phyloP scores from a whole-genome alignment of 2,329 filamentous ascomycete species.

The Juglanconis sp. region DNA sequence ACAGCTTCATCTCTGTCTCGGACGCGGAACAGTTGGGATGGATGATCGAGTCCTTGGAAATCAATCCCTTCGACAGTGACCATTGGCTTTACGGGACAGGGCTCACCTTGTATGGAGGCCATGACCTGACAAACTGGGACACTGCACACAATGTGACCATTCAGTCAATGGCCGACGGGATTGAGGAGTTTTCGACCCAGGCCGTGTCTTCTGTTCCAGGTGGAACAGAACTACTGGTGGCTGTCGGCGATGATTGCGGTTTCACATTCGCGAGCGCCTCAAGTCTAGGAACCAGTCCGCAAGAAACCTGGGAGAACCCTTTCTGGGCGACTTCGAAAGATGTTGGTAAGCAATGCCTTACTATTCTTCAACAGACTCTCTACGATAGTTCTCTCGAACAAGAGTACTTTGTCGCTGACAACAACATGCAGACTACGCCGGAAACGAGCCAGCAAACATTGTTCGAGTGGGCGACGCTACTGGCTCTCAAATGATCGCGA shows the following conservation, averaged over 20 bases:
- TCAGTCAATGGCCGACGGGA: conserved; percentile 49
- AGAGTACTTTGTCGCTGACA: not conserved
- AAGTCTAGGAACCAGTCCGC: conserved; percentile 39
- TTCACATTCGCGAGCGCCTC: conserved; percentile 42
- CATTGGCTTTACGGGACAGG: conserved; percentile 62
- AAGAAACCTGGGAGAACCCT: conserved; percentile 43
- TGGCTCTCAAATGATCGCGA: conserved; percentile 42
- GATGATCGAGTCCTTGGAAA: conserved; percentile 59
- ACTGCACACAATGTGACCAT: conserved; percentile 45
- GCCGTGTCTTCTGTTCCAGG: conserved; percentile 46
- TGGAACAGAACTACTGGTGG: conserved; percentile 49
- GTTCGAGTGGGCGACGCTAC: conserved; percentile 48
- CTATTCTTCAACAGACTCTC: accelerated
- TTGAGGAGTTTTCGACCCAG: conserved; percentile 51
- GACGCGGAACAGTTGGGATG: conserved; percentile 53
- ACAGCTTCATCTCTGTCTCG: conserved; percentile 40
- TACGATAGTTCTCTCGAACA: not conserved
- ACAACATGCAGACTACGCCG: conserved; percentile 38
- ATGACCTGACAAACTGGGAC: conserved; percentile 55
- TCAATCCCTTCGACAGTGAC: conserved; percentile 56
- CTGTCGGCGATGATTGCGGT: conserved; percentile 49
- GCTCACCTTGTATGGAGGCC: conserved; percentile 36
- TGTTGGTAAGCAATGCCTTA: conserved; percentile 30
- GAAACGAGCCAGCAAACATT: conserved; percentile 42
- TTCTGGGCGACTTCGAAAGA: conserved; percentile 43